Evolutionary conservation across 2,329 filamentous ascomycete genomes (phyloP), one percentile per base, ranked within the genome.

Genomic region (Aspergillus fructus): DNA sequence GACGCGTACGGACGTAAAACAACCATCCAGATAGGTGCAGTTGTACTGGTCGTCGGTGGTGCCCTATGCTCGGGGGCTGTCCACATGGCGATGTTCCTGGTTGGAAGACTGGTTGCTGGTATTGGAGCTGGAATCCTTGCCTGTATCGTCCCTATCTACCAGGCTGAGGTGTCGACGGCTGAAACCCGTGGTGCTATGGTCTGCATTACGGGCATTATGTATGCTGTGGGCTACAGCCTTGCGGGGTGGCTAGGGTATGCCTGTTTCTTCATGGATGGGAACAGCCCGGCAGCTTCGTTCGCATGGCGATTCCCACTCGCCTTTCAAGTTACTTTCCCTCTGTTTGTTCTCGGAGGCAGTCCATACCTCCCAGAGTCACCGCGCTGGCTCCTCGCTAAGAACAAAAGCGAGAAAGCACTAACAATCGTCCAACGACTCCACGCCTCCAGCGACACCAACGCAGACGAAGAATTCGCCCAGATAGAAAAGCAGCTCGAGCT

Each of bases 201-300:
- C 34, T 72, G 68, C 6, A 70, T 78, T 56, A 72, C 72, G 3
- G 75, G 76, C 3, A 68, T 78, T 15, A 75, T 76, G 67, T 76
- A 75, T 56, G 75, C 75, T 0, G 65, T 78, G 12, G 76, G 76
- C 9, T 79, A 78, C 48, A 65, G 66, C 3, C 58, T 76, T 7
- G 68, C 75, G 1, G 72, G 69, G 2, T 79, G 74, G 76, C 68
- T 78, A 49, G 75, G 75, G 7, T 76, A 72, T 56, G 75, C 66
- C 2, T 77, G 71, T 55, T 78, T 69, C 61, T 74, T 74, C 61
- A 67, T 74, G 64, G 63, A 70, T 4, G 59, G 67, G 6, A 63
- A 64, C 21, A 69, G 68, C 3, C 64, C 69, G 0, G 59, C 66
- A 9, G 69, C 71, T 1, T 65, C 67, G 1, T 77, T 78, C 52